Evolutionary conservation across 192 early-diverging fungal genomes (phyloP).

Genomic region (Backusella psychrophila): DNA sequence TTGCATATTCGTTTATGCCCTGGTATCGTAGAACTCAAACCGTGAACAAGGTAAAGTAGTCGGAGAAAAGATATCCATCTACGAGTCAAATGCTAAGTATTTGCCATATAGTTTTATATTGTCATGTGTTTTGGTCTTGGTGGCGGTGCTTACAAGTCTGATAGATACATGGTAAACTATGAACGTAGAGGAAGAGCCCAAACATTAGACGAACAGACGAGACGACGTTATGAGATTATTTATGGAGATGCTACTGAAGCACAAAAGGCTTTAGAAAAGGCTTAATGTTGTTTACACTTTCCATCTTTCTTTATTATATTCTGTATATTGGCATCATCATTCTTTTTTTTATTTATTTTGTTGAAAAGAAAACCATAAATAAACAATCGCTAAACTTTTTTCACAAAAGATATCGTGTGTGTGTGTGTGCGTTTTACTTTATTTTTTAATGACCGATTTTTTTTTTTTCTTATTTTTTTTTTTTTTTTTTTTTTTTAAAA

Average conservation of each 20-base stretch:
- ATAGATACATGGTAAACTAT: constrained; percentile 40
- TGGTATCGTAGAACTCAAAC: constrained; percentile 31
- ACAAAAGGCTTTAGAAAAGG: constrained; percentile 9
- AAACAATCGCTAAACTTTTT: neutral
- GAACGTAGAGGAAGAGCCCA: constrained; percentile 37
- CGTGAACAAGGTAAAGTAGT: constrained; percentile 34
- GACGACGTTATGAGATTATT: constrained; percentile 31
- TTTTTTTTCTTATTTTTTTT: neutral
- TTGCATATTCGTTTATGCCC: constrained; percentile 25
- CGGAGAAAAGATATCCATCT: neutral
- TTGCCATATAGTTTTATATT: constrained; percentile 36
- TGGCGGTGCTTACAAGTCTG: constrained; percentile 39
- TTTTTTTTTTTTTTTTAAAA: too few species aligned
- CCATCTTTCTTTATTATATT: neutral
- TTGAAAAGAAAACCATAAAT: neutral
- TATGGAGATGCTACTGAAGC: constrained; percentile 25
- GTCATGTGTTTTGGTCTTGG: constrained; percentile 37
- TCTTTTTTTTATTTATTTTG: constrained; percentile 11
- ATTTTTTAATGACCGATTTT: neutral
- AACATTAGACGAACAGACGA: constrained; percentile 27
- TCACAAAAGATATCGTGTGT: neutral
- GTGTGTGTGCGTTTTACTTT: neutral
- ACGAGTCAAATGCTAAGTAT: neutral
- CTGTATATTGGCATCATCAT: neutral
- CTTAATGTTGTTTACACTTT: neutral